Base-by-base conservation (phyloP, 2,329 filamentous ascomycete genomes). In the Aspergillus thermomutatus region DNA sequence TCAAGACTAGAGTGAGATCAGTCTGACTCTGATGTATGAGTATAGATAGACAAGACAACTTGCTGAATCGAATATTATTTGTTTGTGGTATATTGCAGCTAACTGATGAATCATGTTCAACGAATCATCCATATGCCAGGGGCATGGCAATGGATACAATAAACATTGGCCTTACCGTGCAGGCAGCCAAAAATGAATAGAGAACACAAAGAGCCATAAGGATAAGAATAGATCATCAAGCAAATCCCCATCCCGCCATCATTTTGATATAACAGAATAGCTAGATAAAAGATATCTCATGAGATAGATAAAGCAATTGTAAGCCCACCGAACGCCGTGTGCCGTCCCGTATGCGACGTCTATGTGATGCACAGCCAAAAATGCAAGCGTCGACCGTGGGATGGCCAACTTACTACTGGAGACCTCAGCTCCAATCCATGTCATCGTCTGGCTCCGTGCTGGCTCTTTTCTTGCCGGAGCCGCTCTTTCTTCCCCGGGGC, bases 371-470 rank as follows among this genome's bases (percentile, higher is more conserved):
- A 57, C 53, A 57, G 53, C 53, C 50, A 62, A 66, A 60, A 63
- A 60, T 56, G 59, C 61, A 59, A n/a, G 41, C 40, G 19, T 49
- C 53, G 37, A 40, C 49, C 25, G 54, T 50, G 14, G n/a, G n/a
- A 43, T 21, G 50, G 46, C 23, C 21, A 25, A 46, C 41, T 14
- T 11, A 45, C 21, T 45, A 23, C 41, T 46, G 43, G 23, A n/a
- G 43, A 46, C 43, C 57, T 64, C 58, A 69, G 37, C 66, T 61
- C 65, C 65, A 71, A 52, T 62, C 66, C 25, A 56, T 58, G 21
- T 71, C 68, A 43, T 70, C 70, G 11, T 73, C 73, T 26, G 73
- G 71, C 34, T 77, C 75, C 11, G 66, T 69, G 57, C 75, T 76
- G n/a, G 68, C 66, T 56, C 66, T 64, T 58, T 72, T 74, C 59